Evolutionary conservation across 2,329 filamentous ascomycete genomes (phyloP).

Genomic region (Apiospora hydei): DNA sequence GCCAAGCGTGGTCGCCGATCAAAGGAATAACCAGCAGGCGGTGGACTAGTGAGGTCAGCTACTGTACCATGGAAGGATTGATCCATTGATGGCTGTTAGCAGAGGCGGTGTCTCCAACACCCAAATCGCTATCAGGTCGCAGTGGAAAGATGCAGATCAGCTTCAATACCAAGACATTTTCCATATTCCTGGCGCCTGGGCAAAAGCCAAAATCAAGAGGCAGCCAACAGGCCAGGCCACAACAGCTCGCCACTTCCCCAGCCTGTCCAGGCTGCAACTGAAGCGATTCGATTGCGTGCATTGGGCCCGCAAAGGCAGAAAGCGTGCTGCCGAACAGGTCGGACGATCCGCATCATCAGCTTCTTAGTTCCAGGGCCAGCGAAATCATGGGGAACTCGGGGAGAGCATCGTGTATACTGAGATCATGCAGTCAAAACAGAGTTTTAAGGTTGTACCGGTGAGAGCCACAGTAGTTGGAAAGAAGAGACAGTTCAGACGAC

Average conservation of each 20-base stretch:
- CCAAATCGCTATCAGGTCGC: not conserved
- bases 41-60: not conserved
- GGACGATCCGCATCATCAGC: not conserved
- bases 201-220: not conserved
- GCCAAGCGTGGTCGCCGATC: slow-evolving; percentile 1
- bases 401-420: not conserved
- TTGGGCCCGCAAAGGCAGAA: not conserved
- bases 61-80: not conserved
- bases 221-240: slow-evolving; percentile 14
- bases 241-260: not conserved
- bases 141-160: not conserved
- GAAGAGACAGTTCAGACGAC: not conserved
- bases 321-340: not conserved
- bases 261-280: not conserved
- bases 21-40: not conserved
- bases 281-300: not conserved
- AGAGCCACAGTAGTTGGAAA: not conserved
- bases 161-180: slow-evolving; percentile 3
- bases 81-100: not conserved
- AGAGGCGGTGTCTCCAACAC: not conserved
- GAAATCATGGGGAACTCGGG: not conserved
- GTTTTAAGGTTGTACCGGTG: slow-evolving; percentile 2
- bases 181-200: slow-evolving; percentile 11
- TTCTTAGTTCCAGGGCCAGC: not conserved
- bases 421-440: not conserved